Evolutionary conservation across 106 monocot species (phyloP), one percentile per base, ranked within the genome.

Genomic region (Dendrobium officinale): DNA sequence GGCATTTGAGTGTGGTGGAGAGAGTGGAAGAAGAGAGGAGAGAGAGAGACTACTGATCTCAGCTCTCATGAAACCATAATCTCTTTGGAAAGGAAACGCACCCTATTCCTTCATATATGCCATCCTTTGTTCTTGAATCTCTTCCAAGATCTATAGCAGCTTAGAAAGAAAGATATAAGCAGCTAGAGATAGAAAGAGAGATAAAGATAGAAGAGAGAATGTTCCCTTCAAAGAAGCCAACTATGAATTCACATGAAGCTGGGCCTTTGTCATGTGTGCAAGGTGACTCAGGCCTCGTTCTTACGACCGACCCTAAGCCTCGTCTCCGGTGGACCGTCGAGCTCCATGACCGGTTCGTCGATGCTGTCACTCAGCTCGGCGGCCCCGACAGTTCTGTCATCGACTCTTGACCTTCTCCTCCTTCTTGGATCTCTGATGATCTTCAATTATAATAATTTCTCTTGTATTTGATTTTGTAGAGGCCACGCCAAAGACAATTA

Each of bases 111-210:
- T 72, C 72, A 79, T 82, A 77, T 89, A 89, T 88, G 87, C 87
- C 31, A 47, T 67, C 84, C 59, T 85, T 91, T 85, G 87, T 89
- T 87, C 87, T 89, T 92, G 91, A 89, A 87, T 87, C 84, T 87
- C 81, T 55, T 75, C 73, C 81, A 83, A 78, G 78, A 77, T 73
- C 74, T 44, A 74, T 77, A 73, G 84, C 77, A 77, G 87, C 68
- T 58, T 68, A 77, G 42, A 47, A 33, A 81, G 70, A 72, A 13
- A 78, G 51, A 82, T 20, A 82, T 20, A 42, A 58, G 22, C 42
- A 17, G 67, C 58, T 75, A 82, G 68, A 83, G 83, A 68, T 37
- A 75, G 75, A 56, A 27, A 49, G 80, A 78, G 78, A 82, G 75
- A 42, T 42, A 33, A 11, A 79, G 70, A 77, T 49, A 75, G 43